A percentile compares a stretch with the other conserved stretches of the same genome.
Evolutionary conservation across 192 early-diverging fungal species (phyloP).

Genomic region (Entomortierella chlamydospora): DNA sequence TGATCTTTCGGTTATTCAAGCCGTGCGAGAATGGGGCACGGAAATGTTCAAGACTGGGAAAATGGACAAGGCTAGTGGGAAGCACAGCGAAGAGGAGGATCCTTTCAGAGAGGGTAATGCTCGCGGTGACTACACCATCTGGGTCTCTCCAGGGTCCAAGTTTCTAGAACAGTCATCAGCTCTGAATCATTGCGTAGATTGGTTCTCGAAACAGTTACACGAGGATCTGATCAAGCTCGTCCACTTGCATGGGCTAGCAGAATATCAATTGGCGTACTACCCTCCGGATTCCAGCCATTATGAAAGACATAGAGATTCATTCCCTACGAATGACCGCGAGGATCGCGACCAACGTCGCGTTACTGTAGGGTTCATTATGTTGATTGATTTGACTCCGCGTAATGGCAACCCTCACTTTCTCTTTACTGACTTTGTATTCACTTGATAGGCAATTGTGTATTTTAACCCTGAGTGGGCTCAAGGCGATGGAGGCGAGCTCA

Average conservation of each 20-base stretch:
- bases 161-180: constrained; percentile 24
- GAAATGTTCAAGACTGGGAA: constrained; percentile 50
- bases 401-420: neutral
- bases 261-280: constrained; percentile 64
- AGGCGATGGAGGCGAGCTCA: constrained; percentile 67
- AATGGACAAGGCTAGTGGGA: constrained; percentile 55
- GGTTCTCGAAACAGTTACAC: constrained; percentile 51
- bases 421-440: neutral
- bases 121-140: constrained; percentile 63
- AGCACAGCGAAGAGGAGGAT: constrained; percentile 55
- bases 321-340: constrained; percentile 61
- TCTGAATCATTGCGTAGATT: constrained; percentile 46
- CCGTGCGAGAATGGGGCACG: constrained; percentile 45
- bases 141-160: constrained; percentile 53
- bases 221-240: constrained; percentile 57
- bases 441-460: constrained; percentile 60
- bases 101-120: constrained; percentile 61
- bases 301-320: constrained; percentile 68
- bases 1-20: constrained; percentile 45
- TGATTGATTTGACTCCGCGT: neutral
- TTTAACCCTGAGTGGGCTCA: constrained; percentile 62
- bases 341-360: constrained; percentile 67
- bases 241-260: constrained; percentile 57
- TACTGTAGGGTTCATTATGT: constrained; percentile 37
- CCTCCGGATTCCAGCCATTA: constrained; percentile 60